A percentile compares a stretch with the other conserved stretches of the same genome.
These are phyloP conservation scores for Diaporthe amygdali DNA, from an alignment of 2,329 filamentous ascomycete species.

Conservation along the genomic window DNA sequence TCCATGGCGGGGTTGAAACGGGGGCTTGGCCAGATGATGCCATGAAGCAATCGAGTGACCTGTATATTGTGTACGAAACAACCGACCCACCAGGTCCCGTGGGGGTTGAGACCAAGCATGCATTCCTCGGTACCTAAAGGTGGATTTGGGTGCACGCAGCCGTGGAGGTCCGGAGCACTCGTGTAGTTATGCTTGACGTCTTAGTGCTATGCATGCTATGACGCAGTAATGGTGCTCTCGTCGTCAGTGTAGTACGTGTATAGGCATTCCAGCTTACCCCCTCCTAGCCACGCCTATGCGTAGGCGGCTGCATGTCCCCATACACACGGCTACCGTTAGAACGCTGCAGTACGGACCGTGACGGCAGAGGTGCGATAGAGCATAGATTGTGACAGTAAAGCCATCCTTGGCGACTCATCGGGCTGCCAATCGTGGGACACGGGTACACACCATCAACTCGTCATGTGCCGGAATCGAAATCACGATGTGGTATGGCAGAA, in stretches of 20 bases:
- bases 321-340: not conserved
- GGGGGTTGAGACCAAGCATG: not conserved
- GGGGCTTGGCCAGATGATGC: constrained; percentile 15
- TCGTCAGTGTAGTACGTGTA: constrained; percentile 2
- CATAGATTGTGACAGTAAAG: not conserved
- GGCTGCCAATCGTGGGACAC: not conserved
- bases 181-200: not conserved
- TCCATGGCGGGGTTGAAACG: constrained; percentile 6
- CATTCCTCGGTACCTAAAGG: not conserved
- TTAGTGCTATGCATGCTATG: not conserved
- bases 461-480: not conserved
- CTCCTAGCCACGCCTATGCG: not conserved
- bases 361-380: not conserved
- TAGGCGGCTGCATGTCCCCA: not conserved
- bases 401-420: constrained; percentile 5
- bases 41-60: not conserved
- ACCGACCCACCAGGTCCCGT: not conserved
- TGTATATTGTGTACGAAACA: not conserved
- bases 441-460: not conserved
- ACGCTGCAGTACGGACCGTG: too few relatives aligned
- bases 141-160: not conserved
- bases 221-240: not conserved
- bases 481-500: not conserved
- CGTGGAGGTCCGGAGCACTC: not conserved
- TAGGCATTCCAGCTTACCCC: not conserved